Base-by-base conservation (phyloP, 257 asterid genomes). In the Knoxia roxburghii region DNA sequence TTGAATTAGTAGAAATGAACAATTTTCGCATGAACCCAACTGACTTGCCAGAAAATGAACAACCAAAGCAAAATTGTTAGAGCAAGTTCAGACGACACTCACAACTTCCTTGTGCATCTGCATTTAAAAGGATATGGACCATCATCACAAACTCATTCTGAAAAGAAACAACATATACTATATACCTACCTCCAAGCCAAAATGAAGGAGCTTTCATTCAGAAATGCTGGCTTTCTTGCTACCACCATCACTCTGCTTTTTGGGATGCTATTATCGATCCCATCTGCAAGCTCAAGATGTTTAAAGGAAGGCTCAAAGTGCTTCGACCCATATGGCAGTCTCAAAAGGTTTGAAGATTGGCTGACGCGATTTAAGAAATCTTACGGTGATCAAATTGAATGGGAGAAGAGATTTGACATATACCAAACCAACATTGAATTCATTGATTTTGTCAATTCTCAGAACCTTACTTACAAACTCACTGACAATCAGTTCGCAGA, bases 401-500 rank as follows among this genome's bases (percentile, higher is more conserved):
- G 89, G 89, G 73, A 79, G 29, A 64, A 65, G 80, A 80, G 95
- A 2, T 89, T 81, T 21, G 82, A 82, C 68, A 87, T 89, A 43
- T 87, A 80, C 75, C 78, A 77, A 68, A 76, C 86, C 55, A 87
- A 85, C 60, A 59, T 83, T 53, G 68, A 71, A 71, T 73, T 70
- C 56, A 70, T 87, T 29, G 86, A 89, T 1, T 78, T 51, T 68
- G 39, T 80, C 81, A 89, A 87, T 68, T 75, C 89, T 30, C 79
- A 71, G 78, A 81, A 89, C 64, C 89, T 84, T 67, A 7, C 90
- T 41, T 89, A 82, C 69, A 77, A 53, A 49, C 85, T 89, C 53
- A 49, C 68, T 1, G 93, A 87, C 66, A 89, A 89, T 54, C 51
- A 68, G 72, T 89, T 80, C 68, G 86, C 93, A 29, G 95, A 87